These are phyloP conservation scores for Colletotrichum aenigma DNA, from an alignment of 2,329 filamentous ascomycete genomes.

Conservation along the genomic window DNA sequence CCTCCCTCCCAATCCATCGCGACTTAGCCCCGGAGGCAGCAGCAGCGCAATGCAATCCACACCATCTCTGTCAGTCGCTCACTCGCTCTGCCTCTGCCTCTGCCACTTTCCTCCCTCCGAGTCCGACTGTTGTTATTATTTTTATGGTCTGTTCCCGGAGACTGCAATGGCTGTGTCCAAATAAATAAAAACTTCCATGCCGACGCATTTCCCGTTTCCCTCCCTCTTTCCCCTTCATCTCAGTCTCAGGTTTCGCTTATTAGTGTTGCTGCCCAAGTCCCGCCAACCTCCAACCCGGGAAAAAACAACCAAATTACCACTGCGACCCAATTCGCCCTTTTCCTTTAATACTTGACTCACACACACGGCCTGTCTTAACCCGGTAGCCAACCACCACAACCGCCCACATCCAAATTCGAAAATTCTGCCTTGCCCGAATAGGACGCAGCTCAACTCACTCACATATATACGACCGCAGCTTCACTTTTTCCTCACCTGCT, in stretches of 20 bases:
- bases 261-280: conserved; percentile 1
- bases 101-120: neutral
- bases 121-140: neutral
- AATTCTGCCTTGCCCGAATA: neutral
- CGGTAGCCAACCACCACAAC: conserved; percentile 4
- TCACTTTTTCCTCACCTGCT: neutral
- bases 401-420: conserved; percentile 11
- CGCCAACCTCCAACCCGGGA: neutral
- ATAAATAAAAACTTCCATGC: conserved; percentile 15
- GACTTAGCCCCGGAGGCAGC: conserved; percentile 15
- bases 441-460: neutral
- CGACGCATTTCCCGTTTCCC: conserved; percentile 1
- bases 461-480: neutral
- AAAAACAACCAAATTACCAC: conserved; percentile 8
- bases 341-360: conserved; percentile 21
- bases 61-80: neutral
- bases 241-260: neutral
- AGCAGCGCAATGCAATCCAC: conserved; percentile 17
- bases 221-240: conserved; percentile 3
- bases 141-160: neutral
- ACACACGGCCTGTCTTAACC: conserved; percentile 16
- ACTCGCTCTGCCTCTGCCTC: neutral
- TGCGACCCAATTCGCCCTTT: conserved; percentile 13
- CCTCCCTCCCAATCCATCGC: conserved; percentile 12
- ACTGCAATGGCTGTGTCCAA: conserved; percentile 13